Percentiles rank a stretch among this genome's conserved stretches.
These are phyloP conservation scores for Chlorella sorokiniana DNA, from an alignment of 139 green algal genomes.

Conservation along the genomic window DNA sequence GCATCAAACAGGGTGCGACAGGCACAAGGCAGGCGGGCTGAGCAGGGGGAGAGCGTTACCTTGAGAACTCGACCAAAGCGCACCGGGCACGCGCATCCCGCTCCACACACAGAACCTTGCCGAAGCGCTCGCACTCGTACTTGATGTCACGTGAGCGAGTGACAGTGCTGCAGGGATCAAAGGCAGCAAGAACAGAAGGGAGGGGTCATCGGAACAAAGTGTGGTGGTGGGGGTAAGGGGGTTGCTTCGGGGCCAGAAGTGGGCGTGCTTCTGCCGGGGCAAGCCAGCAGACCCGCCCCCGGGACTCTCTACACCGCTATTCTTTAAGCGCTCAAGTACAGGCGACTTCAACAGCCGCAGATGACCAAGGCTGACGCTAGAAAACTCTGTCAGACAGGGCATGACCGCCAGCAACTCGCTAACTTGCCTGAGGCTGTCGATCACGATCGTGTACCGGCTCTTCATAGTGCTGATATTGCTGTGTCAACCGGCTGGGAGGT, in stretches of 20 bases:
- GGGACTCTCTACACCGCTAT: no score
- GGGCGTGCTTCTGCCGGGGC: not conserved
- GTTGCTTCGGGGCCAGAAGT: not conserved
- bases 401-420: no score
- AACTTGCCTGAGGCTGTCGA: conserved; percentile 31
- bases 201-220: not conserved
- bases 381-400: not conserved
- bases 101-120: conserved; percentile 49
- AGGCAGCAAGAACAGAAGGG: not conserved
- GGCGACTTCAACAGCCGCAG: not conserved
- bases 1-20: not conserved
- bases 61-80: conserved; percentile 69
- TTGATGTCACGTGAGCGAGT: conserved; percentile 25
- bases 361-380: not conserved
- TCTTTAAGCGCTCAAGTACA: no score
- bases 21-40: not conserved
- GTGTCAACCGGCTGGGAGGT: no score
- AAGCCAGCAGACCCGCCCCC: no score
- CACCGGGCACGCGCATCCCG: conserved; percentile 54
- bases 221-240: not conserved
- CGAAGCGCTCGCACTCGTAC: conserved; percentile 43
- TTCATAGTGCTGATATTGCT: conserved; percentile 12
- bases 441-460: conserved; percentile 33
- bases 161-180: not conserved
- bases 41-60: conserved; percentile 24